These are phyloP conservation scores for Metschnikowia shivogae DNA, from an alignment of 805 yeast species.

Conservation along the genomic window DNA sequence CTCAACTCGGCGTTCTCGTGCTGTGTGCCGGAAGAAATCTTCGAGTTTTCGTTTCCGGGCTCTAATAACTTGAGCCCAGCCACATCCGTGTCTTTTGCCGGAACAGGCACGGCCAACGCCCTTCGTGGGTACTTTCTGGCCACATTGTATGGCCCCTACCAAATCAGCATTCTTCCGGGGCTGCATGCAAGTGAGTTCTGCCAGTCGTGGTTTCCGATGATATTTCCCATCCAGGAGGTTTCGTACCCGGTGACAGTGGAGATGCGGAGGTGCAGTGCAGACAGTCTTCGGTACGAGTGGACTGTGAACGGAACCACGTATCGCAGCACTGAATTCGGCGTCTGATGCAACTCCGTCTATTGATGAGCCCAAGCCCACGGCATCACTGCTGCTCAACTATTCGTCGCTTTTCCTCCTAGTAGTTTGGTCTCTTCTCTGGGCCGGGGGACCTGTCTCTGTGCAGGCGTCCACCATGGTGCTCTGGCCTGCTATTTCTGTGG, in stretches of 20 bases:
- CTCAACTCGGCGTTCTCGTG: slow-evolving; percentile 14
- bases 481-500: not conserved
- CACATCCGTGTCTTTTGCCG: slow-evolving; percentile 33
- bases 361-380: no score
- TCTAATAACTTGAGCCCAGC: slow-evolving; percentile 19
- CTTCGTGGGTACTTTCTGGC: slow-evolving; percentile 74
- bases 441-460: not conserved
- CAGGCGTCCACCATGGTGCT: not conserved
- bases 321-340: not conserved
- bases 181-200: slow-evolving; percentile 20
- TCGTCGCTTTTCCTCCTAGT: not conserved
- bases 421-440: not conserved
- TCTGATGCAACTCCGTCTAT: not conserved
- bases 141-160: slow-evolving; percentile 55
- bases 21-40: slow-evolving; percentile 46
- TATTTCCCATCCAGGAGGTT: slow-evolving; percentile 26
- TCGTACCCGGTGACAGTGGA: slow-evolving; percentile 5
- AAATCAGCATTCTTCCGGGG: slow-evolving; percentile 40
- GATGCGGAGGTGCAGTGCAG: slow-evolving; percentile 10
- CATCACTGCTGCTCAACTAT: no score
- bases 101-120: slow-evolving; percentile 46
- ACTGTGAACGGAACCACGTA: slow-evolving; percentile 8
- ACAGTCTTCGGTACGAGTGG: slow-evolving; percentile 12
- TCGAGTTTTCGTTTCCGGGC: slow-evolving; percentile 60
- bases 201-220: slow-evolving; percentile 37